Conservation (phyloP, 768 basidiomycete genomes). For the Austroboletus festivus region DNA sequence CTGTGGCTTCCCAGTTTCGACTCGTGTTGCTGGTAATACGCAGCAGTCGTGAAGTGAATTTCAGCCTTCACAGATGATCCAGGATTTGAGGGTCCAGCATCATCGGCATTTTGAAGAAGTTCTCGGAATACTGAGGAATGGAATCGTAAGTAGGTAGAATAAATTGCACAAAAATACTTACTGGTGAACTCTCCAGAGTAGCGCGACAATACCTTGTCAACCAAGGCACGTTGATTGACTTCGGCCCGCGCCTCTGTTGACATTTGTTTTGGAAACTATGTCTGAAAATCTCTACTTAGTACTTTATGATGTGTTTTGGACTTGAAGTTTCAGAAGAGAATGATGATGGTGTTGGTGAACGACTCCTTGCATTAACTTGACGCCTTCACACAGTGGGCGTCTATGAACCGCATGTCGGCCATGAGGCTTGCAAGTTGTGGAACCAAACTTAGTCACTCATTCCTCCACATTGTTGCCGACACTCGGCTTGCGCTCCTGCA, state of each 20-base stretch:
- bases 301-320: too few species aligned
- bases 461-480: too few species aligned
- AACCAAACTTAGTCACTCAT: neutral
- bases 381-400: too few species aligned
- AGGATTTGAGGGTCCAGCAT: constrained; percentile 46
- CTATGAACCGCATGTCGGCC: too few species aligned
- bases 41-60: constrained; percentile 70
- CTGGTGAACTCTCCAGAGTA: constrained; percentile 91
- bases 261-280: neutral
- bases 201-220: constrained; percentile 91
- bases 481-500: neutral
- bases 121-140: constrained; percentile 57
- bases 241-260: constrained; percentile 51
- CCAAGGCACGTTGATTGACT: constrained; percentile 88
- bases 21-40: constrained; percentile 14
- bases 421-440: too few species aligned
- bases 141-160: neutral
- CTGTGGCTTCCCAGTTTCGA: too few species aligned
- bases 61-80: constrained; percentile 56
- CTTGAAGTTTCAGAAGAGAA: too few species aligned
- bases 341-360: neutral
- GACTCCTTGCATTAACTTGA: neutral
- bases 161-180: constrained; percentile 18
- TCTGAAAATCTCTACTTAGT: neutral
- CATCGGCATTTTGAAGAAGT: constrained; percentile 92